Base-by-base conservation (phyloP, 2,329 filamentous ascomycete species). In the Aureobasidium zeae region DNA sequence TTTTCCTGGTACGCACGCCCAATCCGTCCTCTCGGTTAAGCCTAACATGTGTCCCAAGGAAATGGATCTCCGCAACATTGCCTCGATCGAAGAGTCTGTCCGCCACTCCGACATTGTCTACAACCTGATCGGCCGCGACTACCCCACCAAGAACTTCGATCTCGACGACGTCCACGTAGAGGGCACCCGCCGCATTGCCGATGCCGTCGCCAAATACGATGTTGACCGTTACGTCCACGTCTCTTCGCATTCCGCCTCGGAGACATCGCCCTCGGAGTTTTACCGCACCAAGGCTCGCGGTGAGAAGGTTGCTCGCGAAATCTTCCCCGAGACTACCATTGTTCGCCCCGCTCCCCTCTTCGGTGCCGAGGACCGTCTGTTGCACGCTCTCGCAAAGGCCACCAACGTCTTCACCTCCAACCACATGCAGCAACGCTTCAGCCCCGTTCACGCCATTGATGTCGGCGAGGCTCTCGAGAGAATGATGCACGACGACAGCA, bases 121-220 rank as follows among this genome's bases (percentile, higher is more conserved):
- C 73, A 98, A 98, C 68, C 72, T 98, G 55, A 75, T 95, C 58
- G 91, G 91, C 52, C 83, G 89, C 51, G 83, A 89, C 64, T 96
- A 96, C 64, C 85, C 89, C 52, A 98, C 91, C 56, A 98, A 98
- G 85, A 98, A 98, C 73, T 98, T 95, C 66, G 78, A 82, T 45
- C 73, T 94, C 49, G 82, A 86, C 56, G 89, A 96, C 62, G 87
- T 96, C 30, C 87, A 98, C 58, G 78, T 96, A 28, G 87, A 94
- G 63, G 87, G 89, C 50, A 82, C 84, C 13, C 83, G 93, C 69
- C 82, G 91, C 54, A 98, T 98, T 57, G 86, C 78, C 38, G 86
- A 94, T 61, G 87, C 91, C 42, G 86, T 87, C 42, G 91, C 89
- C 57, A 98, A 98, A 68, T 98, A 98, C 67, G 89, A 98, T 58